Evolutionary conservation across 345 rosid genomes (phyloP).

Genomic region (Camelina sativa): DNA sequence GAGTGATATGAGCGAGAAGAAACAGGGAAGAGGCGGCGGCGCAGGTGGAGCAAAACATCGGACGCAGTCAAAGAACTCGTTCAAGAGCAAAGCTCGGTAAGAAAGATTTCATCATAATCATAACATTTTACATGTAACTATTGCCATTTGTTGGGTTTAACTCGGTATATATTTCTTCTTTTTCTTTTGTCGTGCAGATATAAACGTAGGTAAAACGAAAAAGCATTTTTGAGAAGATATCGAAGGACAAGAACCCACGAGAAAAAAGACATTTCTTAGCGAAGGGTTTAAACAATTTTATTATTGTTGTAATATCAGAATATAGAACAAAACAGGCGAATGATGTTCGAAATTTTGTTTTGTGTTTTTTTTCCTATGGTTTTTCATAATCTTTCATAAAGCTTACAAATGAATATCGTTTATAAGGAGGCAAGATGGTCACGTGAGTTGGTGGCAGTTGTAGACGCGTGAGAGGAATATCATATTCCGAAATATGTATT

Average conservation of each 20-base stretch:
- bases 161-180: background rate
- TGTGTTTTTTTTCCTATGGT: background rate
- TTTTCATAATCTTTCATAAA: background rate
- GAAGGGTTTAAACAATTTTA: conserved; percentile 22
- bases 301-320: conserved; percentile 18
- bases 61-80: conserved; percentile 66
- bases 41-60: conserved; percentile 47
- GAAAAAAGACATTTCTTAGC: conserved; percentile 2
- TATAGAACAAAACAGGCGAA: background rate
- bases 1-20: conserved; percentile 80
- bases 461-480: conserved; percentile 3
- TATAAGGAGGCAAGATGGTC: background rate
- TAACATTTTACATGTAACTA: conserved; percentile 1
- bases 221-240: conserved; percentile 10
- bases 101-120: conserved; percentile 13
- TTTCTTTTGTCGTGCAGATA: conserved; percentile 32
- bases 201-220: conserved; percentile 40
- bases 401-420: background rate
- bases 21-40: conserved; percentile 54
- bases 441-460: conserved; percentile 12
- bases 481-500: too few relatives aligned
- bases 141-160: background rate
- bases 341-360: conserved; percentile 22
- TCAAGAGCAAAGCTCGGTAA: conserved; percentile 96
- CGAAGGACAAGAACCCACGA: conserved; percentile 5